Conservation (phyloP, 768 basidiomycete species). For the Mycena rosella region DNA sequence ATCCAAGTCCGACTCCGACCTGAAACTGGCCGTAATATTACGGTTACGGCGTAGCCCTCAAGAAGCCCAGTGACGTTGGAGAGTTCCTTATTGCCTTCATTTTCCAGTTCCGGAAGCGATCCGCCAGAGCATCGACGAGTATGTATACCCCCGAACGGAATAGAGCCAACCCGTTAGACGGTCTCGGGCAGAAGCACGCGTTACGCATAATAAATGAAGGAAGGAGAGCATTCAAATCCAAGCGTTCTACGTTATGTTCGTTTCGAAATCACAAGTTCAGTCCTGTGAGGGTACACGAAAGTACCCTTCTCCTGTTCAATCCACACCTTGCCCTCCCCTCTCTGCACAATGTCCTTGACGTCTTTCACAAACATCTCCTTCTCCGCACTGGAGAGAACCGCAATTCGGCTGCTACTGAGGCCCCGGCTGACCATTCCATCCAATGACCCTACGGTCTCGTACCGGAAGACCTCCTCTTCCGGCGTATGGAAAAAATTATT, state of each 20-base stretch:
- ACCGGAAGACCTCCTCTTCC: constrained; percentile 55
- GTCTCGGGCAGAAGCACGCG: too few species aligned
- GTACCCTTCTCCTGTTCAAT: constrained; percentile 66
- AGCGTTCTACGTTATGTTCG: constrained; percentile 29
- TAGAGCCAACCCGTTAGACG: too few species aligned
- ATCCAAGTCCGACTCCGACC: too few species aligned
- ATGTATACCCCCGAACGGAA: too few species aligned
- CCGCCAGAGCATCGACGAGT: too few species aligned
- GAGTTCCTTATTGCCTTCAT: too few species aligned
- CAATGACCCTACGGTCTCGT: constrained; percentile 53
- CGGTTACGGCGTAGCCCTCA: too few species aligned
- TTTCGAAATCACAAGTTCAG: constrained; percentile 53
- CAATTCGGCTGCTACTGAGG: constrained; percentile 72
- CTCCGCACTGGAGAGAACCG: constrained; percentile 56
- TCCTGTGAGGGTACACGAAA: constrained; percentile 69
- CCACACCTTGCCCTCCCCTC: constrained; percentile 65
- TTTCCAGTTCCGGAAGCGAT: too few species aligned
- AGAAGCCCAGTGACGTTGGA: too few species aligned
- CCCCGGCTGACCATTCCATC: constrained; percentile 63
- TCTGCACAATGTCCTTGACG: constrained; percentile 57
- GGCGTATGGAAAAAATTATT: constrained; percentile 56
- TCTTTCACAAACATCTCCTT: constrained; percentile 55
- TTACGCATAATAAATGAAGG: too few species aligned
- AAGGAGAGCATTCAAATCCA: too few species aligned
- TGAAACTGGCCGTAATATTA: too few species aligned